Base-by-base conservation (phyloP, 2,329 filamentous ascomycete genomes). In the Monilinia vaccinii-corymbosi region DNA sequence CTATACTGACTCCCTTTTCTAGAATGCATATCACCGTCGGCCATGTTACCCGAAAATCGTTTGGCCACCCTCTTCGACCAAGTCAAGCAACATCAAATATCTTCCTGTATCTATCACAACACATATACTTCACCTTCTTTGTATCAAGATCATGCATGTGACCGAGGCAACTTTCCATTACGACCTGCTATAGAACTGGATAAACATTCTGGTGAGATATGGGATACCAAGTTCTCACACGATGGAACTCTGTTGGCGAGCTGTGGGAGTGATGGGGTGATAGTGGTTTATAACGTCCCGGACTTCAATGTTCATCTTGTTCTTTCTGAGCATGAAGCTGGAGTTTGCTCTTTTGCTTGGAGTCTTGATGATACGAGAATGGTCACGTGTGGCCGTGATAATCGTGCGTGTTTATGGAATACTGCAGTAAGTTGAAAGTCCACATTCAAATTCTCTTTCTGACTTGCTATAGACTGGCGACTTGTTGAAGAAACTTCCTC, bases 41-140 rank as follows among this genome's bases (percentile, higher is more conserved):
- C 96, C 48, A 97, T 99, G 92, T 88, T 99, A 58, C 94, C 94
- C 1, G 90, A 96, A 70, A 89, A 94, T 72, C 86, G 94, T 8
- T 78, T 99, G 48, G 90, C 91, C 1, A 81, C 85, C 38, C 78
- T 99, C 18, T 77, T 99, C 56, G 81, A 92, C 60, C 86, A 95
- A 65, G 85, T 96, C 42, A 96, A 97, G 71, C 81, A 87, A 63
- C 84, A 81, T 64, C 93, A 97, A 75, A 89, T 97, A 61, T 82
- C 86, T 56, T 83, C 82, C 34, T 99, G 94, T 71, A 76, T 92
- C 44, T 97, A 92, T 73, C 94, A 99, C 75, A 97, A 95, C 57
- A 91, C 86, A 4, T 80, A 85, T 2, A 75, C 79, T 4, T 82
- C 89, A 1, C 91, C 91, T 1, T 96, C 92, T 4, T 78, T 99